Base-by-base conservation (phyloP, 2,329 filamentous ascomycete species). In the Aspergillus fructus region DNA sequence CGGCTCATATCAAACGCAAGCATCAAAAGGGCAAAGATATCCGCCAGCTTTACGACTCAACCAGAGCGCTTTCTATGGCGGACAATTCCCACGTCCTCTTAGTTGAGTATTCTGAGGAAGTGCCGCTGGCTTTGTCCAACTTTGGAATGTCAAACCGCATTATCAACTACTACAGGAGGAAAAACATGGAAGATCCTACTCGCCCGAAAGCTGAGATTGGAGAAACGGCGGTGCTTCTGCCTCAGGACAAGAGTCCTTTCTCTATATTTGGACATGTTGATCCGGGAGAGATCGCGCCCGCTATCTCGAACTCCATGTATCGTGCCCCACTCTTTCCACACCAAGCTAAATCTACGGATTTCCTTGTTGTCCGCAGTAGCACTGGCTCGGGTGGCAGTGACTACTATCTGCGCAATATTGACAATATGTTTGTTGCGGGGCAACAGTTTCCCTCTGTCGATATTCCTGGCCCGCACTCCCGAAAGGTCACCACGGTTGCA, bases 131-230 rank as follows among this genome's bases (percentile, higher is more conserved):
- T 59, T 79, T 99, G 60, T 97, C 93, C 43, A 97, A 96, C 70
- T 96, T 97, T 68, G 94, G 93, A 63, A 99, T 99, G 94, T 93
- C 93, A 52, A 96, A 89, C 72, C 89, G 92, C 53, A 84, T 99
- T 58, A 91, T 97, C 79, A 97, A 99, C 74, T 99, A 97, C 75
- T 97, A 97, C 71, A 89, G 91, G 40, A 87, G 93, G 58, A 91
- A 91, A 68, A 89, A 91, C 70, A 85, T 77, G 34, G 90, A 96
- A 46, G 90, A 94, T 59, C 85, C 86, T 49, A 83, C 85, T 52
- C 83, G 90, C 1, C 89, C 91, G 1, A 96, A 92, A 78, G 74
- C 83, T 59, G 91, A 96, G 4, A 84, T 99, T 60, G 94, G 94
- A 58, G 94, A 99, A 76, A 90, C 90, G 2, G 88, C 89, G 48